phyloP scores from a whole-genome alignment of 2,329 filamentous ascomycete genomes.

The Coniochaeta prunicola region DNA sequence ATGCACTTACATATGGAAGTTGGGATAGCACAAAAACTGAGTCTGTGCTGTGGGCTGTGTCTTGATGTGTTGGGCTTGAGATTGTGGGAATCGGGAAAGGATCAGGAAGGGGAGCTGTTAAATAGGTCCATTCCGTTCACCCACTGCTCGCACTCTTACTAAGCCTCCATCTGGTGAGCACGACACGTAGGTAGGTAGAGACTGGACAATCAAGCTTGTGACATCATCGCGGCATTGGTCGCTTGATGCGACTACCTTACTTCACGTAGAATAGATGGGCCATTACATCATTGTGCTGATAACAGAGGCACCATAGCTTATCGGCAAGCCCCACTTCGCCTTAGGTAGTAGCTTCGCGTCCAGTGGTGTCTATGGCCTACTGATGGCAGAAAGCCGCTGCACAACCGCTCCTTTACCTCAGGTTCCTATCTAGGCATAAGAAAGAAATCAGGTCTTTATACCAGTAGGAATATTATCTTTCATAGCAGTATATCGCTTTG shows the following conservation, averaged over 20 bases:
- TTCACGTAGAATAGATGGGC: neutral
- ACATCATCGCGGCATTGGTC: neutral
- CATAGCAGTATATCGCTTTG: no score
- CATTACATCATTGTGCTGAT: conserved; percentile 15
- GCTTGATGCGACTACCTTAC: neutral
- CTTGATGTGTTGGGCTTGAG: neutral
- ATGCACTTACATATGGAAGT: neutral
- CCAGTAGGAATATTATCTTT: no score
- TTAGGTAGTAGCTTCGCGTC: no score
- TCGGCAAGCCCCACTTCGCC: neutral
- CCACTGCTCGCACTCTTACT: neutral
- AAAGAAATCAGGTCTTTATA: no score
- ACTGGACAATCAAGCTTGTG: neutral
- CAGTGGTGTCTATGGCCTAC: no score
- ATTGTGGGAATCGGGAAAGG: neutral
- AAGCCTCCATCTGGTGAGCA: neutral
- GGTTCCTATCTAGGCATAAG: no score
- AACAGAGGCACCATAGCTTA: neutral
- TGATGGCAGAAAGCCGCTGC: no score
- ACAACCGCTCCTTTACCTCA: no score
- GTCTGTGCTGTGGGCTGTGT: neutral
- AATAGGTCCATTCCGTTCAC: neutral
- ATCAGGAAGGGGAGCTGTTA: neutral
- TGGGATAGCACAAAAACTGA: neutral
- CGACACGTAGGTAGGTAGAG: neutral